phyloP scores from a whole-genome alignment of 2,329 filamentous ascomycete species.

The Fusarium haematococcum region DNA sequence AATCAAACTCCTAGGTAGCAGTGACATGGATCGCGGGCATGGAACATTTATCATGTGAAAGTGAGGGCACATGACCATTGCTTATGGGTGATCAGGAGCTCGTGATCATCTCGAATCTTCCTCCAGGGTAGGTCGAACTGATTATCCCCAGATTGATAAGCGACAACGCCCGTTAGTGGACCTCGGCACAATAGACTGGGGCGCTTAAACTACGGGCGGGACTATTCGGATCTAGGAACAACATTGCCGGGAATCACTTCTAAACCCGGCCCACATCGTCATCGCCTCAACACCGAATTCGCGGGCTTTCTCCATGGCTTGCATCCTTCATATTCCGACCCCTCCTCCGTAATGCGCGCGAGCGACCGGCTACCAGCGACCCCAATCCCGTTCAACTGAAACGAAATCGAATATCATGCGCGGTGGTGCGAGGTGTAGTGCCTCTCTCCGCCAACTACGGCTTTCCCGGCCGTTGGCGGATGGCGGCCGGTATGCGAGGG shows the following conservation, averaged over 20 bases:
- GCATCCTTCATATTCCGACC: constrained; percentile 10
- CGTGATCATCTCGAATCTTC: constrained; percentile 5
- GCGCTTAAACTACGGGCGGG: constrained; percentile 40
- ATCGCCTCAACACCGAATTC: constrained; percentile 42
- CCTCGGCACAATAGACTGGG: constrained; percentile 12
- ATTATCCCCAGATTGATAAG: constrained; percentile 22
- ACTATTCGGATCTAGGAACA: constrained; percentile 35
- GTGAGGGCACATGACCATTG: constrained; percentile 6
- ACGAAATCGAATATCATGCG: constrained; percentile 32
- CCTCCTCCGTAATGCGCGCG: constrained; percentile 15
- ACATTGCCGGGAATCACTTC: constrained; percentile 39
- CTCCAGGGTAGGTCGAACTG: constrained; percentile 32
- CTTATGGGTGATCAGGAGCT: background rate
- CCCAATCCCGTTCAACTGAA: constrained; percentile 1
- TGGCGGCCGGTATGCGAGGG: constrained; percentile 32
- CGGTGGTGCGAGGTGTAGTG: constrained; percentile 30
- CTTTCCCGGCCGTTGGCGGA: constrained; percentile 21
- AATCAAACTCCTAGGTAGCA: background rate
- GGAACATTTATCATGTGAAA: background rate
- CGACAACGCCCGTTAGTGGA: constrained; percentile 26
- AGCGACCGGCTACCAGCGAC: constrained; percentile 10
- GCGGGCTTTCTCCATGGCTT: constrained; percentile 37
- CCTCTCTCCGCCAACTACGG: constrained; percentile 29
- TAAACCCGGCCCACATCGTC: constrained; percentile 44
- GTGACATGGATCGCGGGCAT: background rate